Evolutionary conservation across 2,329 filamentous ascomycete genomes (phyloP), one percentile per base, ranked within the genome.

Genomic region (Karstenula rhodostoma): DNA sequence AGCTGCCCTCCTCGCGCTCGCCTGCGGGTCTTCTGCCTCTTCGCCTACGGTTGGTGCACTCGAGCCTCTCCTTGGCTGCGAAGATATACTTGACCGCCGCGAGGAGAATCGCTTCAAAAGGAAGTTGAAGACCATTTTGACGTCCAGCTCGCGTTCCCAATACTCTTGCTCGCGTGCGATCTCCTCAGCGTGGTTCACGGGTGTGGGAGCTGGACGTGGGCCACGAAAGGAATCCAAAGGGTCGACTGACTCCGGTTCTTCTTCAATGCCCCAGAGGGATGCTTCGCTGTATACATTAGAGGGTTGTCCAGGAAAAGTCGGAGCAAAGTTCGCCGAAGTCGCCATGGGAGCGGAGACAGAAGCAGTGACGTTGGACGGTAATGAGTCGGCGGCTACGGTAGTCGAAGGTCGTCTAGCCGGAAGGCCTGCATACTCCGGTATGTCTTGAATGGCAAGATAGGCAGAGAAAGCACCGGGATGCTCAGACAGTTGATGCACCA

Each of bases 141-240:
- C 87, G 72, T 98, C 94, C 5, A 98, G 85, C 56, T 97, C 92
- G 61, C 90, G 89, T 78, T 98, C 94, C 95, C 95, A 99, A 73
- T 97, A 95, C 37, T 95, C 91, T 23, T 82, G 82, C 60, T 88
- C 86, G 9, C 78, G 78, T 9, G 78, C 75, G 17, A 79, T 47
- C 43, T 78, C 69, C 43, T 77, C 72, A 65, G 73, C 59, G 27
- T 66, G 57, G 44, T 66, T 69, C 27, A 62, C 67, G 46, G 58
- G 48, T 59, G 56, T 49, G 46, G 62, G 55, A 22, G 40, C 55
- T 33, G 58, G 25, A 25, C 25, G 65, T 33, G 56, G 66, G 43
- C 64, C 61, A 60, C 68, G 67, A 62, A 83, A 73, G 79, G 79
- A 73, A 84, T 86, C 64, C 81, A 81, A 47, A 77, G 80, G 68